Percentiles rank a stretch among this genome's conserved stretches.
These are phyloP conservation scores for Coemansia sp. DNA, from an alignment of 192 early-diverging fungal species.

Conservation along the genomic window DNA sequence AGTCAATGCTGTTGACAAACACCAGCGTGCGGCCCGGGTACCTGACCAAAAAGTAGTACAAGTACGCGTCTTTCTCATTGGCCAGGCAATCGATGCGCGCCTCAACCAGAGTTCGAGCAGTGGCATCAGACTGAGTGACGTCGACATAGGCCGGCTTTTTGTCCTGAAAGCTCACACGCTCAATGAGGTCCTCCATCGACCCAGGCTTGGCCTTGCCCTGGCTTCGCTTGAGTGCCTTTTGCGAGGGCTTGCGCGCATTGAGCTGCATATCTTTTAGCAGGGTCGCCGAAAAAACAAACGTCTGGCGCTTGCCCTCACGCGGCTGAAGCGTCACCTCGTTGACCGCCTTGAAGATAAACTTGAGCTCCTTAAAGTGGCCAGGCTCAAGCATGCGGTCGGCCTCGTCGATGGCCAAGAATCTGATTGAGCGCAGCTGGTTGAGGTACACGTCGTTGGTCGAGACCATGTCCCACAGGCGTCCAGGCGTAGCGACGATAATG, in stretches of 20 bases:
- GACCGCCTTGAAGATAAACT: constrained; percentile 57
- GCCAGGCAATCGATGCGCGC: constrained; percentile 82
- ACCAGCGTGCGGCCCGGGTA: constrained; percentile 89
- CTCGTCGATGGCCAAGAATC: constrained; percentile 79
- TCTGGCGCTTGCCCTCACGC: constrained; percentile 60
- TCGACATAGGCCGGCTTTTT: constrained; percentile 74
- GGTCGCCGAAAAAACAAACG: constrained; percentile 94
- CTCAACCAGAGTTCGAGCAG: constrained; percentile 73
- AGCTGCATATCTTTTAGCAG: constrained; percentile 57
- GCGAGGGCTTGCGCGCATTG: constrained; percentile 18
- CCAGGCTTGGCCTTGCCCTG: constrained; percentile 29
- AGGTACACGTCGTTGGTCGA: constrained; percentile 59
- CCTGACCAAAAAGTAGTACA: constrained; percentile 85
- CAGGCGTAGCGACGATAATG: constrained; percentile 80
- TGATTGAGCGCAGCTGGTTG: constrained; percentile 57
- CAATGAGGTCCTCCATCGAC: constrained; percentile 70
- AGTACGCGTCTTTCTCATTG: constrained; percentile 77
- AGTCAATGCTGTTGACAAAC: constrained; percentile 96
- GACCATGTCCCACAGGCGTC: constrained; percentile 70
- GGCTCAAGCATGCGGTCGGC: constrained; percentile 82
- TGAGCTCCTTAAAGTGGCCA: constrained; percentile 74
- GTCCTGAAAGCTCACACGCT: constrained; percentile 74
- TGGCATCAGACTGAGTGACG: constrained; percentile 62
- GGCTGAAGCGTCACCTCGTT: constrained; percentile 30
- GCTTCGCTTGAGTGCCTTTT: constrained; percentile 25